These are phyloP conservation scores for Cryptococcus hybrid DNA, from an alignment of 1,284 basidiomycete genomes.

Conservation along the genomic window DNA sequence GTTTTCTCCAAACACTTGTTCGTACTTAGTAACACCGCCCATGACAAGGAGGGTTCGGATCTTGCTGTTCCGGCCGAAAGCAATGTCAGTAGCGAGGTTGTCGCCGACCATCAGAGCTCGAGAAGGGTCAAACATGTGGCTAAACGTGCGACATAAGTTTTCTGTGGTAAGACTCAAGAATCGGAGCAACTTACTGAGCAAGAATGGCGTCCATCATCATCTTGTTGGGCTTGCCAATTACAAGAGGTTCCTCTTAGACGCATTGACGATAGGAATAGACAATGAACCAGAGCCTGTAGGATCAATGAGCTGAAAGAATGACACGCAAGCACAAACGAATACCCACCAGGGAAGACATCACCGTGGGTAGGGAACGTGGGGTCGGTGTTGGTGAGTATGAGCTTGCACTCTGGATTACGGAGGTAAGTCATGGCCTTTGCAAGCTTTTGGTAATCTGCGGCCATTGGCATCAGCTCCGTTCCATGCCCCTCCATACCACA, in stretches of 20 bases:
- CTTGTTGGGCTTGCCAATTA: constrained; percentile 87
- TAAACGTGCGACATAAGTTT: constrained; percentile 37
- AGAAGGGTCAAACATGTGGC: constrained; percentile 77
- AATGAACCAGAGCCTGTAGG: constrained; percentile 66
- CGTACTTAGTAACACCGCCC: constrained; percentile 77
- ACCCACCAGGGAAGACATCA: constrained; percentile 72
- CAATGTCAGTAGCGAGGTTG: constrained; percentile 81
- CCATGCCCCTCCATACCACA: too few species aligned
- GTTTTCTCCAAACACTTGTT: constrained; percentile 68
- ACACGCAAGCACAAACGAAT: not conserved
- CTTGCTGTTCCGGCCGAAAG: constrained; percentile 84
- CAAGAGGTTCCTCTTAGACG: constrained; percentile 65
- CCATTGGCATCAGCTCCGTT: too few species aligned
- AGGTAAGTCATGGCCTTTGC: constrained; percentile 93
- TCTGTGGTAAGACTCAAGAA: not conserved
- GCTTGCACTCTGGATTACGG: constrained; percentile 73
- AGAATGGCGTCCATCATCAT: constrained; percentile 95
- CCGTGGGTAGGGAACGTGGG: constrained; percentile 79
- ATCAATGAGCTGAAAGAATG: not conserved
- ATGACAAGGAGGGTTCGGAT: constrained; percentile 86
- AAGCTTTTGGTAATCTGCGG: constrained; percentile 81
- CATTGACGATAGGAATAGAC: constrained; percentile 75
- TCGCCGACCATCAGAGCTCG: constrained; percentile 95
- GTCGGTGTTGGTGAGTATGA: constrained; percentile 92
- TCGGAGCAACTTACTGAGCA: constrained; percentile 67